A percentile compares a stretch with the other conserved stretches of the same genome.
Evolutionary conservation across 2,329 filamentous ascomycete species (phyloP).

Genomic region (Bipolaris victoriae): DNA sequence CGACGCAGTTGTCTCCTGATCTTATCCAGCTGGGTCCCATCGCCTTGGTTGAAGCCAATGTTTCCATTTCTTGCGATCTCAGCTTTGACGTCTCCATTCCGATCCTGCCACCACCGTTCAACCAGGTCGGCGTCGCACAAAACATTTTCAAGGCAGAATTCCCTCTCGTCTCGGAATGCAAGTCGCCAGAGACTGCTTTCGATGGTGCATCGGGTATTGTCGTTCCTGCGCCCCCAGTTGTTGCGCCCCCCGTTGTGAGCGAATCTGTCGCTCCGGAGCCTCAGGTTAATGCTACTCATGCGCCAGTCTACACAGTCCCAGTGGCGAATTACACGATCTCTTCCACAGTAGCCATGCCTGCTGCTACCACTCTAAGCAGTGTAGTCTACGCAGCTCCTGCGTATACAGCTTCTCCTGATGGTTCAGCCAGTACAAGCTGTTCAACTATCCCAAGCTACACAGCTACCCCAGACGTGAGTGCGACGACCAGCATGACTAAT

Average conservation of each 20-base stretch:
- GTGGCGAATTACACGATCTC: neutral
- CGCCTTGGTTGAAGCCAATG: conserved; percentile 35
- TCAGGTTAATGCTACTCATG: neutral
- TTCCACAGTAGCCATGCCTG: neutral
- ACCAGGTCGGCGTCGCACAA: conserved; percentile 16
- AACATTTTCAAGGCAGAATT: conserved; percentile 32
- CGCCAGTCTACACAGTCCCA: neutral
- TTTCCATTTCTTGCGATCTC: conserved; percentile 31
- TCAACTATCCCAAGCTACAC: too few relatives aligned
- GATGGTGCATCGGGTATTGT: neutral
- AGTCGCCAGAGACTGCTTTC: conserved; percentile 16
- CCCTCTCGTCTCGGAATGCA: conserved; percentile 29
- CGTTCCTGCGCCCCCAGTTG: conserved; percentile 2
- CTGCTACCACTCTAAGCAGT: neutral
- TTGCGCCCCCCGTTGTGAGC: neutral
- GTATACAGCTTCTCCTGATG: neutral
- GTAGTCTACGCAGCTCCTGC: neutral
- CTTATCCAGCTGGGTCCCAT: conserved; percentile 20
- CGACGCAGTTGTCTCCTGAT: neutral
- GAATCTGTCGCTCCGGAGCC: neutral
- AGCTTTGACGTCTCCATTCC: conserved; percentile 30
- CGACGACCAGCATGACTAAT: too few relatives aligned
- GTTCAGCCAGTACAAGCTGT: neutral
- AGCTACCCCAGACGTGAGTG: too few relatives aligned
- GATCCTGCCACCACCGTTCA: conserved; percentile 24